Conservation (phyloP, 257 asterid genomes). For the Cinchona pubescens region DNA sequence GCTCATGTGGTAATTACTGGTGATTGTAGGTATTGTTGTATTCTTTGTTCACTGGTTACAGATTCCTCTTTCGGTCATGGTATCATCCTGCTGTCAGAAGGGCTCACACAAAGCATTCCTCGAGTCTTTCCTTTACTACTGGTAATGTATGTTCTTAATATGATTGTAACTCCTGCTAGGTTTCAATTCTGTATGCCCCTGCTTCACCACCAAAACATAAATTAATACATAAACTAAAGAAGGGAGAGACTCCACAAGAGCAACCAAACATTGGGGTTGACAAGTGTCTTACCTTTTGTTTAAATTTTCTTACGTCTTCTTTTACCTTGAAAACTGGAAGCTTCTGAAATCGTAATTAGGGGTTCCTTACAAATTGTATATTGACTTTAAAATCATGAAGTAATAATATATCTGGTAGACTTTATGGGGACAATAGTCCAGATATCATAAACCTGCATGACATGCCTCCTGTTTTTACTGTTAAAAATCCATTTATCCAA, state of each 20-base stretch:
- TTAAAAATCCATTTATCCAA: neutral
- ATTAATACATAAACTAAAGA: neutral
- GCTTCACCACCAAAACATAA: neutral
- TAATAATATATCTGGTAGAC: neutral
- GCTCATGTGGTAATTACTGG: constrained; percentile 23
- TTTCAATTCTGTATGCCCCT: neutral
- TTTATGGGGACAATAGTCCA: neutral
- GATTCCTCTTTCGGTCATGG: neutral
- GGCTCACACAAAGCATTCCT: neutral
- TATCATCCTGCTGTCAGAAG: neutral
- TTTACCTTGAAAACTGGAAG: neutral
- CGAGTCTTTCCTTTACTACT: neutral
- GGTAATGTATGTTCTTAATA: neutral
- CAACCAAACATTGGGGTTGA: neutral
- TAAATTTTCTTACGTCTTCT: neutral
- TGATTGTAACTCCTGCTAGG: neutral
- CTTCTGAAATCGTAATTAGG: neutral
- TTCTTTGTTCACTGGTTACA: neutral
- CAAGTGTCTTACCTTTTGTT: neutral
- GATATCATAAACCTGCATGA: neutral
- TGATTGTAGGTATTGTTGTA: neutral
- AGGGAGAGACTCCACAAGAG: neutral
- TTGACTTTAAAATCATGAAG: neutral
- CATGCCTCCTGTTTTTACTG: neutral
- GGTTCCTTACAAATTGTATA: no score